Evolutionary conservation across 345 rosid genomes (phyloP), one percentile per base, ranked within the genome.

Genomic region (Gynandropsis gynandra): DNA sequence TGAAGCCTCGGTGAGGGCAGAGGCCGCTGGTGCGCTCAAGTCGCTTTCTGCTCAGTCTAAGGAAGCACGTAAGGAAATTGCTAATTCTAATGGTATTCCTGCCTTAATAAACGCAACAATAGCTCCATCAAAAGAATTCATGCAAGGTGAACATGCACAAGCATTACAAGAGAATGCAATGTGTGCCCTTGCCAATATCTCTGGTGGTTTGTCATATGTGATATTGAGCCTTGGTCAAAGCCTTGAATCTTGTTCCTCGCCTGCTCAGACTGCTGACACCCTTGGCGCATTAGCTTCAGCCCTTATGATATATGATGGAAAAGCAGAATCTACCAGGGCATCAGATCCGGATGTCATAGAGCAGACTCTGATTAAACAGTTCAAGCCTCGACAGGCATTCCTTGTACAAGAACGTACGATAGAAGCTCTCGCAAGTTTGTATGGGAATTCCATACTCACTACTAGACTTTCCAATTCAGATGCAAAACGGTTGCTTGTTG

Each of bases 391-490:
- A 44, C 85, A 80, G 52, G 64, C 69, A 52, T 76, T 79, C 45
- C 63, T 85, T 62, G 58, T 85, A 59, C 94, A 83, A 64, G 94
- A 89, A 63, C 86, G 84, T 66, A 68, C 83, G 42, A 75, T 89
- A 59, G 95, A 85, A 80, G 95, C 95, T 27, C 81, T 89, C 89
- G 88, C 89, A 16, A 85, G 95, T 59, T 72, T 89, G 61, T 86
- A 83, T 50, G 86, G 95, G 42, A 85, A 85, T 63, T 57, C 39
- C 58, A 66, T 63, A 67, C 78, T 89, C 16, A 67, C 83, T 20
- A 48, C 60, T 66, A 70, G 66, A 61, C 68, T 89, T 35, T 62
- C 64, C 63, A 72, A 79, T 50, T 81, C 89, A 34, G 97, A 89
- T 67, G 87, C 95, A 41, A 89, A 85, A 77, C 73, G 67, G 71